A percentile compares a stretch with the other conserved stretches of the same genome.
Evolutionary conservation across 75 land plant species (phyloP).

Genomic region (Pseudotsuga menziesii): DNA sequence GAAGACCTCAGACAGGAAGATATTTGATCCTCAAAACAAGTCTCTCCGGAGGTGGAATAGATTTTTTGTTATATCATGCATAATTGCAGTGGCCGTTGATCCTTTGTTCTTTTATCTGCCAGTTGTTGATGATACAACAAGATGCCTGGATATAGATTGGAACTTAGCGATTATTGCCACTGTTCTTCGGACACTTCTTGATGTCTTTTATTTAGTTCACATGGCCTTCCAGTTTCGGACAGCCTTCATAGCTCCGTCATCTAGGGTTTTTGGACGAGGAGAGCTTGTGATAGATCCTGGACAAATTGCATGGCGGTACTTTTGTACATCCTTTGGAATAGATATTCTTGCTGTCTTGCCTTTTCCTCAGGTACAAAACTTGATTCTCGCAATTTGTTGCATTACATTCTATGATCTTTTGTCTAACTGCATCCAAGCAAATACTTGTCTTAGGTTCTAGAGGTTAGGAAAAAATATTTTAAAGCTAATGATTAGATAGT

Average conservation of each 20-base stretch:
- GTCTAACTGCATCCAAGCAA: too few species aligned
- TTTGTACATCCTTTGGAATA: conserved; percentile 53
- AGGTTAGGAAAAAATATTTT: too few species aligned
- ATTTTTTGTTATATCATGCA: conserved; percentile 63
- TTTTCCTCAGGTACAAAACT: conserved; percentile 65
- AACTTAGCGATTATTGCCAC: conserved; percentile 54
- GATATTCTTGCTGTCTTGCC: conserved; percentile 84
- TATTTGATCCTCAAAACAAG: conserved; percentile 66
- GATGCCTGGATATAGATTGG: conserved; percentile 60
- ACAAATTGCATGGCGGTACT: conserved; percentile 67
- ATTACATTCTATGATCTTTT: too few species aligned
- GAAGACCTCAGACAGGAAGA: conserved; percentile 52
- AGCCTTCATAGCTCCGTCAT: conserved; percentile 77
- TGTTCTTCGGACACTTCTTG: conserved; percentile 62
- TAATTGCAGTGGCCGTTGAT: conserved; percentile 69
- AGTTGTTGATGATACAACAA: conserved; percentile 22
- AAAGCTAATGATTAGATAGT: too few species aligned
- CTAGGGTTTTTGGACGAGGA: conserved; percentile 83
- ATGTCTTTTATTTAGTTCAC: conserved; percentile 70
- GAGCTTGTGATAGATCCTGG: conserved; percentile 82
- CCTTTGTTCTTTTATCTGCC: conserved; percentile 79
- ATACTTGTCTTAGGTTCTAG: too few species aligned
- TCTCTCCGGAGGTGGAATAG: conserved; percentile 58
- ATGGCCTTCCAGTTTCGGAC: conserved; percentile 85
- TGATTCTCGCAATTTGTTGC: too few species aligned